These are phyloP conservation scores for Spathaspora sp. DNA, from an alignment of 1,139 yeast species.

Conservation along the genomic window DNA sequence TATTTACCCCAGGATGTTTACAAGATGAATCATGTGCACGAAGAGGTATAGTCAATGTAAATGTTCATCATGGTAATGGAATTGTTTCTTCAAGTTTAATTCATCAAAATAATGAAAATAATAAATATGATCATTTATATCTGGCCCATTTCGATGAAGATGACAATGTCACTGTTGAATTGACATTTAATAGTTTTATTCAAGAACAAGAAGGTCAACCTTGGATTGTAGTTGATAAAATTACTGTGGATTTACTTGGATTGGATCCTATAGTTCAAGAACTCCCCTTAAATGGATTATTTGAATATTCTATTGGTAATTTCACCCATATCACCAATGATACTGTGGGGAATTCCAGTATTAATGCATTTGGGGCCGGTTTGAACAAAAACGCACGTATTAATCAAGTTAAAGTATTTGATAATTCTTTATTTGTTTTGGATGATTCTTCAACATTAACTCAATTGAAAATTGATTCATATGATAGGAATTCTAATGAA, in stretches of 20 bases:
- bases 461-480: constrained; percentile 26
- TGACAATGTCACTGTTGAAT: constrained; percentile 49
- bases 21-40: constrained; percentile 63
- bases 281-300: constrained; percentile 59
- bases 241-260: constrained; percentile 54
- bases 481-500: constrained; percentile 35
- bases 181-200: constrained; percentile 39
- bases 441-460: constrained; percentile 51
- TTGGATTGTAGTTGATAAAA: constrained; percentile 72
- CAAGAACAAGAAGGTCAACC: constrained; percentile 23
- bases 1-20: constrained; percentile 87
- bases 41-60: constrained; percentile 79
- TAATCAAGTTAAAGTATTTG: constrained; percentile 25
- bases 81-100: constrained; percentile 43
- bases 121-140: constrained; percentile 78
- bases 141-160: constrained; percentile 60
- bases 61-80: constrained; percentile 52
- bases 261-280: constrained; percentile 43
- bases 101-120: constrained; percentile 76
- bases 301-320: constrained; percentile 76
- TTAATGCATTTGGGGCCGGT: constrained; percentile 60
- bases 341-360: constrained; percentile 55
- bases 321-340: not conserved
- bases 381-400: constrained; percentile 46
- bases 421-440: constrained; percentile 28